Conservation (phyloP, 306 rosid genomes). For the Lupinus albus region DNA sequence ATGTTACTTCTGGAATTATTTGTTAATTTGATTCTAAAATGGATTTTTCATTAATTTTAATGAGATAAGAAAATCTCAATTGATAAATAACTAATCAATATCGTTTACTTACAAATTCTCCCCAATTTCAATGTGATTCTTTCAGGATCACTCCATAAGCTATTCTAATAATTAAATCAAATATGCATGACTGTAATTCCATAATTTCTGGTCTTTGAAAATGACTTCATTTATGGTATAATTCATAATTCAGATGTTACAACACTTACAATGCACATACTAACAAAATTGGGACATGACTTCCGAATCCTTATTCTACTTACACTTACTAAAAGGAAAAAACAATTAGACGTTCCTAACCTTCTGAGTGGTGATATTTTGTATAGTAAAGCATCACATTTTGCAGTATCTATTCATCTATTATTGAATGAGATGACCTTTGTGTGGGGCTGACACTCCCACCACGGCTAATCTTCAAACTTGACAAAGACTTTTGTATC, state of each 20-base stretch:
- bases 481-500: slow-evolving; percentile 74
- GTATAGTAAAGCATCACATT: background rate
- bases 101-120: too few relatives aligned
- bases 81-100: too few relatives aligned
- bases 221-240: background rate
- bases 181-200: too few relatives aligned
- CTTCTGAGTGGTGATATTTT: background rate
- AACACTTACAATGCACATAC: background rate
- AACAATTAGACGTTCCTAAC: background rate
- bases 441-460: slow-evolving; percentile 76
- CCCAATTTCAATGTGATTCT: too few relatives aligned
- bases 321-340: background rate
- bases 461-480: slow-evolving; percentile 64
- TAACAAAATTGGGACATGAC: background rate
- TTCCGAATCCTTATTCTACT: background rate
- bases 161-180: too few relatives aligned
- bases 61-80: too few relatives aligned
- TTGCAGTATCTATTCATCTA: slow-evolving; percentile 41
- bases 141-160: too few relatives aligned
- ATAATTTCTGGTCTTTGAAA: background rate
- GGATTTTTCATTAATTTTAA: too few relatives aligned
- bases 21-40: too few relatives aligned
- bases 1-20: too few relatives aligned
- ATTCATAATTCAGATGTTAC: background rate
- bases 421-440: slow-evolving; percentile 52